Conservation (phyloP, 2,329 filamentous ascomycete species). For the Beauveria varroae region DNA sequence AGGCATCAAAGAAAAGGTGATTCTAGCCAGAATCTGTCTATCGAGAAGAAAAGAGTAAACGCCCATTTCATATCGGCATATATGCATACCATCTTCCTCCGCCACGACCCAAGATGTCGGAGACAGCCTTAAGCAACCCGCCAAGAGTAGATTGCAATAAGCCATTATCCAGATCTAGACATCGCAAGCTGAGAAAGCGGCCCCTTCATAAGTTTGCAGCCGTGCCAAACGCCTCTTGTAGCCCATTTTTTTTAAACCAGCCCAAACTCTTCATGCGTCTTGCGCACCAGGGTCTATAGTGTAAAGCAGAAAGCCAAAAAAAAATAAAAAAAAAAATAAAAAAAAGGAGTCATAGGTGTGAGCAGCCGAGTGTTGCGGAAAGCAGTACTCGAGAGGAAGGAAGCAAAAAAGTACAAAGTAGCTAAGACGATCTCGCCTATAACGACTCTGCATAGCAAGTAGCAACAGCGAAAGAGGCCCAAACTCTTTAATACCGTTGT, state of each 20-base stretch:
- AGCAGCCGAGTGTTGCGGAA: constrained; percentile 5
- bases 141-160: not conserved
- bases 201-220: not conserved
- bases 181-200: not conserved
- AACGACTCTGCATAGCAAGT: constrained; percentile 8
- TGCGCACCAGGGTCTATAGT: constrained; percentile 2
- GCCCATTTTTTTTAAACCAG: not conserved
- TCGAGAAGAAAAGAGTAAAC: not conserved
- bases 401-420: constrained; percentile 15
- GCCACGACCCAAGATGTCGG: not conserved
- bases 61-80: not conserved
- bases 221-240: not conserved
- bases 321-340: constrained; percentile 1
- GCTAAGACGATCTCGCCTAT: constrained; percentile 10
- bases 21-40: constrained; percentile 12
- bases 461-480: constrained; percentile 8
- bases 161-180: not conserved
- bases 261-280: not conserved
- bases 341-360: constrained; percentile 9
- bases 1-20: not conserved
- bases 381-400: constrained; percentile 14
- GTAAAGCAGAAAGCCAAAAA: not conserved
- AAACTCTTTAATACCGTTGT: not conserved
- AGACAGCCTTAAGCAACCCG: no score
- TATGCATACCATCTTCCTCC: not conserved